Conservation (phyloP, 306 rosid genomes). For the Hylodesmum podocarpum region DNA sequence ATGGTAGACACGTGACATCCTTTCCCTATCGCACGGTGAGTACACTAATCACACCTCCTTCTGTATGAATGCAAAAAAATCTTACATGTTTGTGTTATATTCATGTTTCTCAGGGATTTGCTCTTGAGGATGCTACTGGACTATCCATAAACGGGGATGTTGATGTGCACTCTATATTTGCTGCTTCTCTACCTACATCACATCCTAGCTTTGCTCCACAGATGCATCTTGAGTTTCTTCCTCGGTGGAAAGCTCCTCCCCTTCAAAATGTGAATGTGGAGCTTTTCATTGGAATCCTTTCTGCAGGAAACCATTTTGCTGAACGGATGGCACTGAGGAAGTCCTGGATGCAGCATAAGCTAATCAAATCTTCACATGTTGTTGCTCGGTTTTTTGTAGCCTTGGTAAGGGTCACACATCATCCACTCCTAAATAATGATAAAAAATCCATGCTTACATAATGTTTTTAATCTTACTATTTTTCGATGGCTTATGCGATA, state of each 20-base stretch:
- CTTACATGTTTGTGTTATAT: background rate
- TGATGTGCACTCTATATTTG: conserved; percentile 78
- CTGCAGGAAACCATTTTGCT: conserved; percentile 96
- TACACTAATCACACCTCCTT: conserved; percentile 25
- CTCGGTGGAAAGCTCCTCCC: conserved; percentile 79
- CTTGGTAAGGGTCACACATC: conserved; percentile 54
- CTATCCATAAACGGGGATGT: conserved; percentile 77
- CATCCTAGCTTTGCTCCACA: conserved; percentile 93
- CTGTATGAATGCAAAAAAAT: background rate
- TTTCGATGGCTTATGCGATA: conserved; percentile 42
- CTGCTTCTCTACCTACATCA: conserved; percentile 83
- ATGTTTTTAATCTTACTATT: conserved; percentile 28
- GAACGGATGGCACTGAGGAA: conserved; percentile 97
- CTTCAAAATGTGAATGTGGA: conserved; percentile 48
- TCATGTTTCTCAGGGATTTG: conserved; percentile 79
- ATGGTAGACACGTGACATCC: conserved; percentile 85
- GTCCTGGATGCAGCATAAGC: conserved; percentile 94
- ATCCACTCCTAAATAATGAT: conserved; percentile 9
- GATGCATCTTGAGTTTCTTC: conserved; percentile 75
- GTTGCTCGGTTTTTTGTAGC: conserved; percentile 93
- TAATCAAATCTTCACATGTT: conserved; percentile 69
- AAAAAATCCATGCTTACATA: background rate
- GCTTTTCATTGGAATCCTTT: conserved; percentile 88
- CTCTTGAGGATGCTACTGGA: conserved; percentile 97
- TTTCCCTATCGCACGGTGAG: conserved; percentile 94